Evolutionary conservation across 805 yeast species (phyloP).

Genomic region (Metschnikowia proteae): DNA sequence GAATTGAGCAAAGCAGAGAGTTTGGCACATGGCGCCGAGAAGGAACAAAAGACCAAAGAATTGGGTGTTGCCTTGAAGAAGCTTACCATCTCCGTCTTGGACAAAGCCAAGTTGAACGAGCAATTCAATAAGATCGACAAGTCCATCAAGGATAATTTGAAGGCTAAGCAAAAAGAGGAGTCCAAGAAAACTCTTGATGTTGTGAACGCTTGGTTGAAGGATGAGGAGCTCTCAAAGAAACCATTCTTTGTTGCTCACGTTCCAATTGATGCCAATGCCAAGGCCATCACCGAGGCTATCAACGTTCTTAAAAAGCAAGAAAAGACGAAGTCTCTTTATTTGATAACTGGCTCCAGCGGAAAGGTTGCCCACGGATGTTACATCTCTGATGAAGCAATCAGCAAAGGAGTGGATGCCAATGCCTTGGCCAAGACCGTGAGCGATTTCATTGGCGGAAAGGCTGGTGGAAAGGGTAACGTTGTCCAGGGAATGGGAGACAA

Average conservation of each 20-base stretch:
- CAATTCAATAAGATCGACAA: slow-evolving; percentile 79
- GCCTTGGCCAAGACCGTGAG: slow-evolving; percentile 73
- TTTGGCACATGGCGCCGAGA: slow-evolving; percentile 67
- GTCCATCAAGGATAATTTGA: slow-evolving; percentile 80
- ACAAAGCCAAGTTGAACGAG: slow-evolving; percentile 71
- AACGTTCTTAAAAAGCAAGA: slow-evolving; percentile 74
- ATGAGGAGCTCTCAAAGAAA: slow-evolving; percentile 43
- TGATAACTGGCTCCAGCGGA: slow-evolving; percentile 66
- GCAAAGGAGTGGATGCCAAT: slow-evolving; percentile 68
- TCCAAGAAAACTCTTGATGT: slow-evolving; percentile 74
- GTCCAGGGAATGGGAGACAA: slow-evolving; percentile 97
- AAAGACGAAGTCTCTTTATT: slow-evolving; percentile 70
- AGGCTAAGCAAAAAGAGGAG: slow-evolving; percentile 85
- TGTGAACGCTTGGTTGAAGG: slow-evolving; percentile 63
- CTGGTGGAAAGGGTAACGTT: slow-evolving; percentile 97
- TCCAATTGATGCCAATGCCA: slow-evolving; percentile 75
- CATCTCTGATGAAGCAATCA: slow-evolving; percentile 66
- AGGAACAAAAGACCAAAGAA: slow-evolving; percentile 81
- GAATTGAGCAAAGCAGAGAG: slow-evolving; percentile 56
- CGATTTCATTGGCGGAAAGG: slow-evolving; percentile 84
- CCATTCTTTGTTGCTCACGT: slow-evolving; percentile 64
- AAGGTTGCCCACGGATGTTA: slow-evolving; percentile 96
- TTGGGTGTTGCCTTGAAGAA: slow-evolving; percentile 81
- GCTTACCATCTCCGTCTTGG: slow-evolving; percentile 74
- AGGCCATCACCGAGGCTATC: slow-evolving; percentile 91